phyloP scores from a whole-genome alignment of 371 early-diverging fungal genomes.

The Mortierella polycephala region DNA sequence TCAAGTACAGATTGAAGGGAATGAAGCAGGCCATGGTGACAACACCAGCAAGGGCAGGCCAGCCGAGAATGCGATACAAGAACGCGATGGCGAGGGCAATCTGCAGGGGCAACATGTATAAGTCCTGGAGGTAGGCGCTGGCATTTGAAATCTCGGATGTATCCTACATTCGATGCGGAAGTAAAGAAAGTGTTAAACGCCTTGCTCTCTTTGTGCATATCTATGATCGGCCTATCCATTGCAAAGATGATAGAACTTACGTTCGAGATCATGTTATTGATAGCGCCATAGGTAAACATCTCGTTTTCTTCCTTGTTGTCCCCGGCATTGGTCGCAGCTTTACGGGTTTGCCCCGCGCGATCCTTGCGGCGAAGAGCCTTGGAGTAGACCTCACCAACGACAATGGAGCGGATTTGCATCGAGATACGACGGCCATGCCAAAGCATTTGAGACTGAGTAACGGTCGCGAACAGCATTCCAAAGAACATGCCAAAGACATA shows the following conservation, averaged over 20 bases:
- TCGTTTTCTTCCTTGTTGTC: constrained; percentile 35
- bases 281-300: constrained; percentile 62
- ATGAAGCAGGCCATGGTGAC: constrained; percentile 56
- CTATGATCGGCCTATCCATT: not conserved
- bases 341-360: constrained; percentile 48
- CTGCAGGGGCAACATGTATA: constrained; percentile 58
- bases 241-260: constrained; percentile 52
- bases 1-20: constrained; percentile 57
- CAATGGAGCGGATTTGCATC: constrained; percentile 58
- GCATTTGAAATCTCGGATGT: constrained; percentile 57
- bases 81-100: constrained; percentile 59
- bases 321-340: constrained; percentile 5
- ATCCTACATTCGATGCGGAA: constrained; percentile 12
- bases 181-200: constrained; percentile 3
- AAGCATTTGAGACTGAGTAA: constrained; percentile 56
- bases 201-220: not conserved
- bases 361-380: constrained; percentile 70
- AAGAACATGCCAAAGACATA: constrained; percentile 61
- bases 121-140: constrained; percentile 58
- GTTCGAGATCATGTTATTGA: constrained; percentile 77
- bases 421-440: constrained; percentile 55
- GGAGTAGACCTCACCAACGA: constrained; percentile 69
- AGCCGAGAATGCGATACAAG: constrained; percentile 61
- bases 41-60: constrained; percentile 63
- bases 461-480: constrained; percentile 45